A percentile compares a stretch with the other conserved stretches of the same genome.
Evolutionary conservation across 257 asterid genomes (phyloP).

Genomic region (Solanum microdontum): DNA sequence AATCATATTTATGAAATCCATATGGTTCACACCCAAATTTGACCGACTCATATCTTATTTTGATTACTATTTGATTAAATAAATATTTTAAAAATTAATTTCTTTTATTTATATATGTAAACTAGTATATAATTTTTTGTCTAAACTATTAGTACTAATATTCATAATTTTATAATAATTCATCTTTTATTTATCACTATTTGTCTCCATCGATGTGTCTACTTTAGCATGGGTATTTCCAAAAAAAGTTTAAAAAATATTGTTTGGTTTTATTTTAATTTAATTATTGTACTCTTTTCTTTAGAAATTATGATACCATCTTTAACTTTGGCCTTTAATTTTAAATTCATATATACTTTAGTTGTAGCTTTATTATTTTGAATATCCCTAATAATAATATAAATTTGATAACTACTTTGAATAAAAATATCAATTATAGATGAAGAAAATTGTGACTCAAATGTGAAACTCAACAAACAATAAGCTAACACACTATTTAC

Average conservation of each 20-base stretch:
- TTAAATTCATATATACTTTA: background rate
- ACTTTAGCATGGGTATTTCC: background rate
- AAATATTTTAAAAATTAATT: too few species aligned
- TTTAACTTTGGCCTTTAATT: background rate
- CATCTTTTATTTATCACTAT: background rate
- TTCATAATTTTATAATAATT: background rate
- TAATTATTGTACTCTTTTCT: too few species aligned
- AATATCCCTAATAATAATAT: too few species aligned
- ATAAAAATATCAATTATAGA: background rate
- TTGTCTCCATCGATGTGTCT: background rate
- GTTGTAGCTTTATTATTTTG: background rate
- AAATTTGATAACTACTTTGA: background rate
- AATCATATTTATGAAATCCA: too few species aligned
- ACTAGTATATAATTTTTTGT: background rate
- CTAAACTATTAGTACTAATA: background rate
- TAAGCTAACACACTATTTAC: background rate
- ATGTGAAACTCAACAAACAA: background rate
- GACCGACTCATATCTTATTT: background rate
- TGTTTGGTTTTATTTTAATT: background rate
- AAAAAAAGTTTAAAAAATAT: too few species aligned
- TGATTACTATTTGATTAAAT: background rate
- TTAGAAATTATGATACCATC: background rate
- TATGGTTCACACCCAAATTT: background rate
- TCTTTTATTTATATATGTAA: background rate
- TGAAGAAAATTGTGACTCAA: background rate